Conservation (phyloP, 2,329 filamentous ascomycete genomes). For the Colletotrichum spaethianum region DNA sequence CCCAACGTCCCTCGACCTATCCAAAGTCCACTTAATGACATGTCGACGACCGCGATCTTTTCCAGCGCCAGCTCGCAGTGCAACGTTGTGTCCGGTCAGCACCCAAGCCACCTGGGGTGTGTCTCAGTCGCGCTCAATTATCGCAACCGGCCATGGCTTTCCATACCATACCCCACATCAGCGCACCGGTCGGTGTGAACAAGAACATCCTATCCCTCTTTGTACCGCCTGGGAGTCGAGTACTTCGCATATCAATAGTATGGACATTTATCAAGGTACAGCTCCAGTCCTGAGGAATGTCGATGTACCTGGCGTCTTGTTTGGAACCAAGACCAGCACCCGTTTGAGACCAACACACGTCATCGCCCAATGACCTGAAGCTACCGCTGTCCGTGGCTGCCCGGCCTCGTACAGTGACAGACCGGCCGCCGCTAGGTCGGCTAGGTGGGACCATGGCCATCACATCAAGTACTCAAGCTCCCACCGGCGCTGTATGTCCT, state of each 20-base stretch:
- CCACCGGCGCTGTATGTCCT: background rate
- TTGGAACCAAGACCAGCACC: background rate
- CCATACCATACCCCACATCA: background rate
- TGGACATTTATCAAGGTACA: background rate
- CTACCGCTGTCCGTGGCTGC: background rate
- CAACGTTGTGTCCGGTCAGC: background rate
- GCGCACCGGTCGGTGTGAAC: background rate
- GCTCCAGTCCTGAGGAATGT: background rate
- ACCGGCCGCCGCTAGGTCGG: background rate
- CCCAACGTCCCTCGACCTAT: background rate
- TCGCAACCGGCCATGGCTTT: background rate
- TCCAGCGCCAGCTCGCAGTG: background rate
- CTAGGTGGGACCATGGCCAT: background rate
- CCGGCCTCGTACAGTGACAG: constrained; percentile 6
- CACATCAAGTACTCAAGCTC: background rate
- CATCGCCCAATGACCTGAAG: constrained; percentile 4
- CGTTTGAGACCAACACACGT: background rate
- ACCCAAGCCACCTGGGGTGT: background rate
- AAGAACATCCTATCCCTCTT: too few species aligned
- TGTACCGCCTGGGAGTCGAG: background rate
- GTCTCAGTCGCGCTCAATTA: background rate
- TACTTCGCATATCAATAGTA: background rate
- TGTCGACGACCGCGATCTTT: background rate
- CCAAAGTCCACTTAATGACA: background rate
- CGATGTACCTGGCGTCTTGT: background rate